These are phyloP conservation scores for Rhizopogon sp. DNA, from an alignment of 768 basidiomycete species.

Conservation along the genomic window DNA sequence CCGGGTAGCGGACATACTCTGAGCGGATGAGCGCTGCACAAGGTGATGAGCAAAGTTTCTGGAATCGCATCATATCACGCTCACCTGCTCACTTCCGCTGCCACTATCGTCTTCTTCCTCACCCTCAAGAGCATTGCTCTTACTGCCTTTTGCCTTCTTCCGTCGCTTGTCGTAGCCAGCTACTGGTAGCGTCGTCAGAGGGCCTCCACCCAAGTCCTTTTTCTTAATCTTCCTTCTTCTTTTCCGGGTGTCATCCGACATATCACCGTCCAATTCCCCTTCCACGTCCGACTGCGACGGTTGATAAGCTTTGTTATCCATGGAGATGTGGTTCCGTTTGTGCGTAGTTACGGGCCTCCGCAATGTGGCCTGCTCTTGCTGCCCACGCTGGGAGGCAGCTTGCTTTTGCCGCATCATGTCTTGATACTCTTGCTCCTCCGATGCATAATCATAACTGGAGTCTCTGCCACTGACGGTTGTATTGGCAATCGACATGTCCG, in stretches of 20 bases:
- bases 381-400: constrained; percentile 13
- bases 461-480: constrained; percentile 32
- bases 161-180: constrained; percentile 59
- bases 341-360: constrained; percentile 30
- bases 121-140: constrained; percentile 35
- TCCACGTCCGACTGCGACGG: constrained; percentile 64
- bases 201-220: constrained; percentile 47
- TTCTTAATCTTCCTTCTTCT: constrained; percentile 48
- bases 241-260: constrained; percentile 47
- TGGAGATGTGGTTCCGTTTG: constrained; percentile 60
- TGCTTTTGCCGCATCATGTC: constrained; percentile 22
- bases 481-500: constrained; percentile 29
- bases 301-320: constrained; percentile 79
- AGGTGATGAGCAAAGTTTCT: constrained; percentile 14
- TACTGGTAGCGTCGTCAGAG: constrained; percentile 62
- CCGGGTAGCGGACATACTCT: constrained; percentile 30
- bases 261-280: constrained; percentile 55
- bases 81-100: constrained; percentile 36
- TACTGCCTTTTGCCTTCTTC: constrained; percentile 47
- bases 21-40: constrained; percentile 21
- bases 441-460: constrained; percentile 72
- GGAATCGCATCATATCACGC: constrained; percentile 11
- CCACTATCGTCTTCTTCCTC: constrained; percentile 47
- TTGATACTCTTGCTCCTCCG: constrained; percentile 66
- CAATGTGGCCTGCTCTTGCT: constrained; percentile 18